Base-by-base conservation (phyloP, 176 grass and related monocot genomes). In the Puccinellia tenuiflora region DNA sequence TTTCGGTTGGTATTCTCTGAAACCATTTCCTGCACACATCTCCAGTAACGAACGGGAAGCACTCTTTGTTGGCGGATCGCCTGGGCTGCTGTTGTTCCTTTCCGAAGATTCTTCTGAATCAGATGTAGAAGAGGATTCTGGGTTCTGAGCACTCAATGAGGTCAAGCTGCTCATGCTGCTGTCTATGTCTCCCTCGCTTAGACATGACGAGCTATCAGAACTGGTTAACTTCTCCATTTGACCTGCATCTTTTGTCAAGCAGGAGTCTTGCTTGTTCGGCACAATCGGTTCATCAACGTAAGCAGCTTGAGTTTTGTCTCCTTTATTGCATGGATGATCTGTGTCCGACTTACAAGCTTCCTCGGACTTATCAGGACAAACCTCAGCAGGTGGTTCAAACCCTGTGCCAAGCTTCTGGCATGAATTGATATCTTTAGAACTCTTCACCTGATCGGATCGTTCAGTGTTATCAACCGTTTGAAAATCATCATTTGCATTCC, bases 111-210 rank as follows among this genome's bases (percentile, higher is more conserved):
- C 92, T 84, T 98, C 96, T 31, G 96, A 93, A 66, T 98, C 91
- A 39, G 91, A 94, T 92, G 75, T 94, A 45, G 88, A 88, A 48
- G 92, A 94, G 63, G 92, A 93, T 35, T 93, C 96, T 26, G 52
- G 81, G 84, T 93, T 92, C 57, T 85, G 90, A 51, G 68, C 80
- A 14, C 85, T 91, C 11, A 77, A 86, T 73, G 92, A 91, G 29
- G 81, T 92, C 71, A 83, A 84, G 86, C 85, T 98, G 73, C 87
- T 85, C 38, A 77, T 82, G 52, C 81, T 94, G 84, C 86, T 89
- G 71, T 91, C 90, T 31, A 88, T 86, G 40, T 97, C 95, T 34
- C 88, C 95, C 81, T 97, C 92, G 4, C 92, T 88, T 61, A 85
- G 81, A 87, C 84, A 91, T 22, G 92, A 93, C 15, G 88, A 90